Evolutionary conservation across 352 stramenopile genomes (phyloP), one percentile per base, ranked within the genome.

Genomic region (Globisporangium polare): DNA sequence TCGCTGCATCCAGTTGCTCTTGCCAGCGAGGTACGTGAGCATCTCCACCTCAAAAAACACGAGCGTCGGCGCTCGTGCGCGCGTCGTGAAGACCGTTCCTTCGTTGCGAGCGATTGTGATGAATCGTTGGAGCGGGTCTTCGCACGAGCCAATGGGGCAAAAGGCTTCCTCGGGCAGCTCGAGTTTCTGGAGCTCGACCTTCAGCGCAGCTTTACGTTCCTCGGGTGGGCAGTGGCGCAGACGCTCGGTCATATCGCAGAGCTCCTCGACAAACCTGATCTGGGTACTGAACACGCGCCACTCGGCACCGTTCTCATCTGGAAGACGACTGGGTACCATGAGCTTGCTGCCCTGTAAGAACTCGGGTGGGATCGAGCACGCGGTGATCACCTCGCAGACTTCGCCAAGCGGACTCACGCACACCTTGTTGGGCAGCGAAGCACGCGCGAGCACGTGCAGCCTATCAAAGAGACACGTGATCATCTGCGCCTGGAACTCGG

Each of bases 81-180:
- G 86, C 0, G 88, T 96, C n/a, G 84, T 92, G 64, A 96, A 96
- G 22, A 96, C 86, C 0, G 86, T 89, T 31, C 88, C 85, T 75
- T 94, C 85, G 18, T 74, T 68, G 49, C 75, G 68, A 39, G 72
- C 79, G 49, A 92, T 89, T 12, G 71, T 74, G 49, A 92, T 63
- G 52, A 94, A 74, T 2, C 78, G 74, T 55, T 83, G 71, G n/a
- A 92, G 43, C 26, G 79, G 72, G 42, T 88, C 69, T 39, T 89
- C 76, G 39, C 78, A 89, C 15, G 81, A 87, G 5, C 77, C 82
- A 4, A 94, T 68, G 24, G 85, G 85, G 57, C 76, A 90, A 50
- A 89, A 91, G 9, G 80, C 77, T 18, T 85, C 71, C 18, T 87
- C 65, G 0, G 78, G 81, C 22, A 91, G 64, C 26, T 71, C 58